Evolutionary conservation across 2,329 filamentous ascomycete species (phyloP).

Genomic region (Parastagonospora avenae): DNA sequence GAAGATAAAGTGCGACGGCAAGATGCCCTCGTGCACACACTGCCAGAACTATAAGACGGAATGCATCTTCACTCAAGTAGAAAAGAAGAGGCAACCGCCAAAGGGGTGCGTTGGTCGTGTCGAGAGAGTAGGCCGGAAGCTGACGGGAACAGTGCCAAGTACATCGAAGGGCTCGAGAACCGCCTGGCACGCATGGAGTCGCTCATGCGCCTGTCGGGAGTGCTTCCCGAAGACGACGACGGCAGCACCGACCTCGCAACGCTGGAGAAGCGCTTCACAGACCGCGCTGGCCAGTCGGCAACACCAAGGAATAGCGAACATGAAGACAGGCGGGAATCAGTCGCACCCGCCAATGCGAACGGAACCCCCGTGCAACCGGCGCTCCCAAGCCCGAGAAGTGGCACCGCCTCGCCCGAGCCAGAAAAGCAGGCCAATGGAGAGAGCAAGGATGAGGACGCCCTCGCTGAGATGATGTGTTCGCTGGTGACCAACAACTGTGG

Average conservation of each 20-base stretch:
- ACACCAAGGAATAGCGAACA: slow-evolving; percentile 26
- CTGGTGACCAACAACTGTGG: slow-evolving; percentile 93
- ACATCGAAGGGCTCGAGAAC: slow-evolving; percentile 96
- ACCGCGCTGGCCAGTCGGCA: slow-evolving; percentile 47
- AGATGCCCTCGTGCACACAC: slow-evolving; percentile 91
- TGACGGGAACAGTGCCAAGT: slow-evolving; percentile 74
- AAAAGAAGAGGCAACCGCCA: slow-evolving; percentile 96
- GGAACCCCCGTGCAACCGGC: slow-evolving; percentile 53
- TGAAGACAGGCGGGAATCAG: slow-evolving; percentile 40
- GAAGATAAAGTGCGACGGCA: slow-evolving; percentile 98
- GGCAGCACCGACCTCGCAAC: slow-evolving; percentile 86
- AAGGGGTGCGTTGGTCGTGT: slow-evolving; percentile 70
- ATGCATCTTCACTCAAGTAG: slow-evolving; percentile 95
- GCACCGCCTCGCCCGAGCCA: slow-evolving; percentile 57
- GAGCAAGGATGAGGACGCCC: slow-evolving; percentile 73
- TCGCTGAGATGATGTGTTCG: slow-evolving; percentile 99
- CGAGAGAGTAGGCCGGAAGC: background rate
- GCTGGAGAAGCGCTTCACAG: slow-evolving; percentile 74
- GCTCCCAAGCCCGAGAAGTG: slow-evolving; percentile 57
- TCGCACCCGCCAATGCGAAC: slow-evolving; percentile 37
- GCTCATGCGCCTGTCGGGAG: slow-evolving; percentile 80
- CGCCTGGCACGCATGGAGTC: slow-evolving; percentile 95
- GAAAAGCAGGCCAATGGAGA: slow-evolving; percentile 47
- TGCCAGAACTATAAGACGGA: slow-evolving; percentile 98
- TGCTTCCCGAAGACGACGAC: slow-evolving; percentile 83